Conservation (phyloP, 169 alveolate genomes). For the Eimeria sp. region DNA sequence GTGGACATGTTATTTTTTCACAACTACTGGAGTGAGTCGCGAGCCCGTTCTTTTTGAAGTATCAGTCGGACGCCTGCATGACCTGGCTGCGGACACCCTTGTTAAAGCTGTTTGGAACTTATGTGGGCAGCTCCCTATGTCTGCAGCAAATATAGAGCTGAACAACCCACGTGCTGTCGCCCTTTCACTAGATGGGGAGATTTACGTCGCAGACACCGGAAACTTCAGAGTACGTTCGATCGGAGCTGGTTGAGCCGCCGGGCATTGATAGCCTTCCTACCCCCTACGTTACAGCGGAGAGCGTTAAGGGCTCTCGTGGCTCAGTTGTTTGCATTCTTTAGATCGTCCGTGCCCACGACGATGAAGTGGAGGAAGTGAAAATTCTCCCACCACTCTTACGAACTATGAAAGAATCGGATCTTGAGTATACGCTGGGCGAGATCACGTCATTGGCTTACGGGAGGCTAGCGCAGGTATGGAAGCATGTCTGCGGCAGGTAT, state of each 20-base stretch:
- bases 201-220: slow-evolving; percentile 73
- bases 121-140: neutral
- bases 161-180: slow-evolving; percentile 54
- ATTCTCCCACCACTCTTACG: slow-evolving; percentile 6
- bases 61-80: neutral
- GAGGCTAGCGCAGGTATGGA: neutral
- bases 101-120: neutral
- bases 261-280: neutral
- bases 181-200: neutral
- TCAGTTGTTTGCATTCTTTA: neutral
- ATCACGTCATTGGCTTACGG: neutral
- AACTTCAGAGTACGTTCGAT: slow-evolving; percentile 15
- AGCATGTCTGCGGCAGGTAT: neutral
- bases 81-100: neutral
- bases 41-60: neutral
- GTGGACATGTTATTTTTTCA: neutral
- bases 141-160: slow-evolving; percentile 24
- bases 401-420: neutral
- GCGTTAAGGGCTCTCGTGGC: neutral
- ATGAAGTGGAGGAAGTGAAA: neutral
- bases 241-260: neutral
- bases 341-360: slow-evolving; percentile 10
- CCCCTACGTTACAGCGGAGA: neutral
- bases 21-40: neutral
- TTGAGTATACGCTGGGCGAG: neutral